Base-by-base conservation (phyloP, 805 yeast genomes). In the Torulaspora indica region DNA sequence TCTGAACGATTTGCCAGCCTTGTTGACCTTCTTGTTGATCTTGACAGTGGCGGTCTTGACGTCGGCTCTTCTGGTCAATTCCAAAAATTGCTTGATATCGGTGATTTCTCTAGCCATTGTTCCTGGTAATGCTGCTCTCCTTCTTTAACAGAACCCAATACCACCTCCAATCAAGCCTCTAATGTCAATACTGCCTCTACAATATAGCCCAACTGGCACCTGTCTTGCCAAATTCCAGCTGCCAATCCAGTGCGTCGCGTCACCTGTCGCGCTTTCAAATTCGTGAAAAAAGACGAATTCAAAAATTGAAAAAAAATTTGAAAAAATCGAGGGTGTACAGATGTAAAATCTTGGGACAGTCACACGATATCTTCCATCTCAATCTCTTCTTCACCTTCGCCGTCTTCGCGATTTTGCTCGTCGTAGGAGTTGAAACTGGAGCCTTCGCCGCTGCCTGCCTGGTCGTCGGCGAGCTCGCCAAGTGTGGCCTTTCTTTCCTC, bases 61-160 rank as follows among this genome's bases (percentile, higher is more conserved):
- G 81, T 90, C 98, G 68, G 89, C 80, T 81, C 97, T 83, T 81
- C 89, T 84, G 71, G 93, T 88, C 73, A 89, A 82, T 78, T 87
- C 95, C 73, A 93, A 87, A 78, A 93, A 89, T 77, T 86, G 85
- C 77, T 93, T 93, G 79, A 93, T 89, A 75, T 90, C 96, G 70
- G 87, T 86, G 71, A 93, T 85, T 81, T 91, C 95, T 65, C 64
- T 66, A 56, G 70, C 70, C 70, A 66, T 66, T 54, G 51, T 38
- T 38, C 28, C 40, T 38, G 31, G 40, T 38, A 18, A 17, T 18
- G 28, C 18, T 18, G 28, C 40, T 28, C 29, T 38, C 33, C 23
- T 13, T 23, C n/a, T 23, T 18, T 29, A 38, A 18, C n/a, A 6
- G 8, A 20, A 30, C 23, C 22, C 22, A 38, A 13, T n/a, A 36